Conservation (phyloP, 495 filamentous ascomycete species). For the Bathelium albidoporum region DNA sequence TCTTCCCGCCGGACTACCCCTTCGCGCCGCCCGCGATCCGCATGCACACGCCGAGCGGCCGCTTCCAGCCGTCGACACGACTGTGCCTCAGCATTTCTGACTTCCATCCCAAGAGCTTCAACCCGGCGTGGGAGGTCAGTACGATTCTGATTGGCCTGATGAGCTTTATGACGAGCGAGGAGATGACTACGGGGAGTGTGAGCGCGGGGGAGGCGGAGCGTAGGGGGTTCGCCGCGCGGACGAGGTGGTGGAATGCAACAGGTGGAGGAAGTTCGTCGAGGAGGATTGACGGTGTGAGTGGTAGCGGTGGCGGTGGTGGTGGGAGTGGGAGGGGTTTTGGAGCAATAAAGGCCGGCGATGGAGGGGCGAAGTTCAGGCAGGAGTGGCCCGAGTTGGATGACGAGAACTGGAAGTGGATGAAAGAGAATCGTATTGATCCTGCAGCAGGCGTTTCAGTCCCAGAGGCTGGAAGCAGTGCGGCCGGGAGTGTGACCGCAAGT, state of each 20-base stretch:
- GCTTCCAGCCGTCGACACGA: slow-evolving; percentile 85
- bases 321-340: slow-evolving; percentile 47
- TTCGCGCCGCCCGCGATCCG: slow-evolving; percentile 95
- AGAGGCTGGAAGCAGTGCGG: slow-evolving; percentile 54
- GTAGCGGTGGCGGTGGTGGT: slow-evolving; percentile 35
- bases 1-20: slow-evolving; percentile 92
- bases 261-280: slow-evolving; percentile 72
- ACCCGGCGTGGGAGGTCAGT: slow-evolving; percentile 96
- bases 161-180: slow-evolving; percentile 96
- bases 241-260: slow-evolving; percentile 94
- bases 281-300: slow-evolving; percentile 34
- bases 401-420: slow-evolving; percentile 93
- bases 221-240: slow-evolving; percentile 62
- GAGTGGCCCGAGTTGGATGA: slow-evolving; percentile 87
- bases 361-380: slow-evolving; percentile 74
- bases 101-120: slow-evolving; percentile 96
- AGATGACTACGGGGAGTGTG: slow-evolving; percentile 97
- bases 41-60: slow-evolving; percentile 94
- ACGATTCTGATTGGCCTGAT: slow-evolving; percentile 92
- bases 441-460: slow-evolving; percentile 60
- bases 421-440: slow-evolving; percentile 69
- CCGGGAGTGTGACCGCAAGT: slow-evolving; percentile 67
- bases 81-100: slow-evolving; percentile 92
- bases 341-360: slow-evolving; percentile 73
- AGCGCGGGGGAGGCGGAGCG: slow-evolving; percentile 69